Percentiles rank a stretch among this genome's conserved stretches.
Evolutionary conservation across 768 basidiomycete genomes (phyloP).

Genomic region (Trametes gibbosa): DNA sequence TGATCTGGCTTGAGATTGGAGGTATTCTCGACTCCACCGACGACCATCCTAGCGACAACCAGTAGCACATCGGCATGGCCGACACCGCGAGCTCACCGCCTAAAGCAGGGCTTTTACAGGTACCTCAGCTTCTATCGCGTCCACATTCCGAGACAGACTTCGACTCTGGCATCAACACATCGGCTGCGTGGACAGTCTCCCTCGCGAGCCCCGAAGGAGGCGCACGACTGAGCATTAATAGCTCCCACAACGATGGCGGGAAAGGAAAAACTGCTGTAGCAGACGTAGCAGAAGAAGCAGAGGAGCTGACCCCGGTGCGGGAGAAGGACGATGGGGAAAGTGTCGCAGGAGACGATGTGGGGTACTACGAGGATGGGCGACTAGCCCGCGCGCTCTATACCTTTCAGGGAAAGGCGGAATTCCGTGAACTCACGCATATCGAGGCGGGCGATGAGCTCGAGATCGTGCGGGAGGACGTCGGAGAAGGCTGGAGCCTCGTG

Average conservation of each 20-base stretch:
- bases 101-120: slow-evolving; percentile 2
- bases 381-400: slow-evolving; percentile 69
- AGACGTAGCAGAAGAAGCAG: slow-evolving; percentile 27
- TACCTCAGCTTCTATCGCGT: slow-evolving; percentile 17
- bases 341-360: slow-evolving; percentile 30
- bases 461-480: slow-evolving; percentile 67
- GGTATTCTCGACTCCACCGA: too few relatives aligned
- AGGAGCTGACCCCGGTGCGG: slow-evolving; percentile 24
- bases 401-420: slow-evolving; percentile 75
- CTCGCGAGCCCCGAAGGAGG: slow-evolving; percentile 16
- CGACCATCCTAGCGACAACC: neutral
- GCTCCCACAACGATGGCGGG: slow-evolving; percentile 47
- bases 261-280: slow-evolving; percentile 41
- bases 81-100: neutral
- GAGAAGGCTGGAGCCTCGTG: slow-evolving; percentile 81
- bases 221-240: slow-evolving; percentile 19
- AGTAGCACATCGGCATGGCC: neutral
- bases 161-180: slow-evolving; percentile 76
- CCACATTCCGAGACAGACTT: slow-evolving; percentile 42
- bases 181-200: slow-evolving; percentile 69
- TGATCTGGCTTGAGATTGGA: neutral
- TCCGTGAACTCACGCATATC: slow-evolving; percentile 60
- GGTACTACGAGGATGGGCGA: slow-evolving; percentile 30
- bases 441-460: slow-evolving; percentile 69
- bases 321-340: slow-evolving; percentile 20